These are phyloP conservation scores for Termitomyces sp. DNA, from an alignment of 768 basidiomycete species.

Conservation along the genomic window DNA sequence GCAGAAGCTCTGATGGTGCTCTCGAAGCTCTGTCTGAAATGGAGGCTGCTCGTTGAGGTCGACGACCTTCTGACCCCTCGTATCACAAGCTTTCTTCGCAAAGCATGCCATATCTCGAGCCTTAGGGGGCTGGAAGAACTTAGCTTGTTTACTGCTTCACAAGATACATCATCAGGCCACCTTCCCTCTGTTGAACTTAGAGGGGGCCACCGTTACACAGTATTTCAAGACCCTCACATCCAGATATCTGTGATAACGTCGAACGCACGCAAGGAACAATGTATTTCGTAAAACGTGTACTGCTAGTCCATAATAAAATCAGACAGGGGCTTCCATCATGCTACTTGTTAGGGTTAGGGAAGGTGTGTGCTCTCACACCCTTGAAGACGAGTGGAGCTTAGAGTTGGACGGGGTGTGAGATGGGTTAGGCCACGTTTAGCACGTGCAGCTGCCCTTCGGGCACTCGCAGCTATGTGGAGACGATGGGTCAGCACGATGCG, in stretches of 20 bases:
- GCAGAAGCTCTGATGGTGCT: neutral
- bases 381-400: neutral
- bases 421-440: neutral
- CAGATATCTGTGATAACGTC: neutral
- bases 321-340: neutral
- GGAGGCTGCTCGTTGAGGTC: neutral
- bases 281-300: neutral
- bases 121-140: neutral
- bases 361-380: neutral
- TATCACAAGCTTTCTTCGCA: neutral
- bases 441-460: neutral
- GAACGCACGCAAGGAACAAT: neutral
- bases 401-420: neutral
- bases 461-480: slow-evolving; percentile 1
- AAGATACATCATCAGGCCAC: neutral
- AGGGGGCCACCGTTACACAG: neutral
- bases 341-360: neutral
- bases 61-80: neutral
- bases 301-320: neutral
- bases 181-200: neutral
- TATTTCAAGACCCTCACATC: neutral
- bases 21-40: neutral
- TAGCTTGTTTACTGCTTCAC: neutral
- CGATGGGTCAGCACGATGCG: neutral
- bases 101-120: neutral